Evolutionary conservation across 768 basidiomycete genomes (phyloP).

Genomic region (Tephrocybe sp.): DNA sequence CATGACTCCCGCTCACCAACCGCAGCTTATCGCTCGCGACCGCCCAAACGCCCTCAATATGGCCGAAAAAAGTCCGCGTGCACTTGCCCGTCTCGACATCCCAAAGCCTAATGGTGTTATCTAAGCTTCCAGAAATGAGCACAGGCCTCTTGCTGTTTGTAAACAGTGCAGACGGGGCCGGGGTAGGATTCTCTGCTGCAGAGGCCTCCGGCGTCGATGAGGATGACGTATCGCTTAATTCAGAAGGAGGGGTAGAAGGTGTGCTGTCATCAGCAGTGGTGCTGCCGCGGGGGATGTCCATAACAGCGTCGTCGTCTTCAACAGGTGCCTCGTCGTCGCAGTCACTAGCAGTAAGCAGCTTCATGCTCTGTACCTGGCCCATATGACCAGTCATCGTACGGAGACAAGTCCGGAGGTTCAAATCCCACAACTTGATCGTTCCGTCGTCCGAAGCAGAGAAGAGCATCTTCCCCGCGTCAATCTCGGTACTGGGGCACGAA

Average conservation of each 20-base stretch:
- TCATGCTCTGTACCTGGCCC: constrained; percentile 92
- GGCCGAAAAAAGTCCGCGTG: constrained; percentile 86
- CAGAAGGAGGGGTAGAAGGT: not conserved
- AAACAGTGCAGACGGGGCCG: constrained; percentile 2
- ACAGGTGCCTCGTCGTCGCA: constrained; percentile 30
- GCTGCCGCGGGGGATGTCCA: no score
- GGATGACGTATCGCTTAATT: not conserved
- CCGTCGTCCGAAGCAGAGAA: constrained; percentile 98
- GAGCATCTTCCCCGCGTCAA: constrained; percentile 89
- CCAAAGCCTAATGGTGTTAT: constrained; percentile 97
- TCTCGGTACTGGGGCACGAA: constrained; percentile 39
- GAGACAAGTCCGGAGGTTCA: constrained; percentile 76
- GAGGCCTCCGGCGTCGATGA: not conserved
- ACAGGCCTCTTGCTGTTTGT: constrained; percentile 57
- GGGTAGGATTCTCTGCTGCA: not conserved
- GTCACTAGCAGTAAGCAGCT: constrained; percentile 69
- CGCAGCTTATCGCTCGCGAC: constrained; percentile 91
- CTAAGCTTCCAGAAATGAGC: constrained; percentile 86
- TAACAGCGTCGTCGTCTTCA: not conserved
- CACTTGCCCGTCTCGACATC: constrained; percentile 85
- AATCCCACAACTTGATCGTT: constrained; percentile 92
- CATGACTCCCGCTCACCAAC: constrained; percentile 91
- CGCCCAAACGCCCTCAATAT: constrained; percentile 98
- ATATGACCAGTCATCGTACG: constrained; percentile 88
- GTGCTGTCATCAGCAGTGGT: no score